Evolutionary conservation across 225 moss, liverwort and hornwort species (phyloP), one percentile per base, ranked within the genome.

Genomic region (Marchantia polymorpha): DNA sequence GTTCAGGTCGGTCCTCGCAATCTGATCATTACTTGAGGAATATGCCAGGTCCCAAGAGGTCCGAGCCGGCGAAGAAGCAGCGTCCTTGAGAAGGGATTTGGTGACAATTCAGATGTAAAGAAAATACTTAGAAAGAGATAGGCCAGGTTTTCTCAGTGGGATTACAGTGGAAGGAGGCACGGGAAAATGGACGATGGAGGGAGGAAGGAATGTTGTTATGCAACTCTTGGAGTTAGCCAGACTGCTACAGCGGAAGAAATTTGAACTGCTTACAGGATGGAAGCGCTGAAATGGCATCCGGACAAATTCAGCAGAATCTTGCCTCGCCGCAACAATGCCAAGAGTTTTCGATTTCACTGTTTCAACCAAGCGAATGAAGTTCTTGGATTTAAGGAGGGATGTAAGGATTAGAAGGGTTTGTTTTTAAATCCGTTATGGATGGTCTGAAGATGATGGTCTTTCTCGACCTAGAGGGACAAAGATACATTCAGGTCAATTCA

Each of bases 211-310:
- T 99, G 99, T 84, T 90, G 95, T 78, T 99, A 99, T 53, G 86
- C 88, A 11, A 89, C 90, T 20, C 83, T 99, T 56, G 91, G 90
- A 82, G 99, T 95, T 7, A 93, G 93, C 65, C 90, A 87, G 27
- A 90, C 83, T 7, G 90, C 95, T 72, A 87, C 83, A 14, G 75
- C 91, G 8, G 93, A 99, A 49, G 92, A 87, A 64, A 85, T 99
- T 22, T 88, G 92, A 75, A 89, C 86, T 25, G 91, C 93, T 0
- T 99, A 95, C 72, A 85, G 95, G 74, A 94, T 93, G 72, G 90
- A 89, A 87, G 99, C 95, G 14, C 87, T 99, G 90, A 99, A 91
- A 81, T 99, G 95, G 99, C 99, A 99, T 74, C 99, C 99, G 54
- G 99, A 99, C 83, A 99, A 99, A 88, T 99, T 67, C 99, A 99